Evolutionary conservation across 2,329 filamentous ascomycete species (phyloP), one percentile per base, ranked within the genome.

Genomic region (Paecilomyces dactylethromorphus): DNA sequence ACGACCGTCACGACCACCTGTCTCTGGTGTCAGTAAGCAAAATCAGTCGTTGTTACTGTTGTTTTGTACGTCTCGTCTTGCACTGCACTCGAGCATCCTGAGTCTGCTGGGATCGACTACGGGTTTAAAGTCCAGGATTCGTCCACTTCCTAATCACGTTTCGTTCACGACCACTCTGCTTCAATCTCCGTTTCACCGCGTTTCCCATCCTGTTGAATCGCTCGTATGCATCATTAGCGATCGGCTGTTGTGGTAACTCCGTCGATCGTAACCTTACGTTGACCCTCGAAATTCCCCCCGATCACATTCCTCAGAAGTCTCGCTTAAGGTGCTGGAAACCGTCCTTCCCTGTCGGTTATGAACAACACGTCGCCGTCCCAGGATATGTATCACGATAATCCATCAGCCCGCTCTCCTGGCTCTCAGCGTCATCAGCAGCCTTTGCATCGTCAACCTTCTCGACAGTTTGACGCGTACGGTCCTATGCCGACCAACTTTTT

Each of bases 401-500:
- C 83, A 60, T 75, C 83, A 62, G 87, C 87, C 72, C 88, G 90
- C 69, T 91, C 88, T 63, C 90, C 91, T 45, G 87, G 85, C 70
- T 86, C 88, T 32, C 86, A 89, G 71, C 89, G 89, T 66, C 82
- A 83, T 68, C 80, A 79, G 71, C 79, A 87, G 80, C 80, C 82
- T 59, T 78, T 89, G 59, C 85, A 88, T 69, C 85, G 89, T 65
- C 87, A 89, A 71, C 80, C 86, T 51, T 92, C 91, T 66, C 85
- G 91, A 66, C 89, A 89, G 65, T 90, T 92, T 71, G 91, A 96
- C 65, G 81, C 82, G 61, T 88, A 89, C 70, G 84, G 82, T 61
- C 85, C 86, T 58, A 82, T 91, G 70, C 83, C 86, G 22, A 78
- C 80, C 55, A 85, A 84, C 59, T 80, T 92, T 56, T 96, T 93